These are phyloP conservation scores for Larix sibirica DNA, from an alignment of 83 land plant genomes.

Conservation along the genomic window DNA sequence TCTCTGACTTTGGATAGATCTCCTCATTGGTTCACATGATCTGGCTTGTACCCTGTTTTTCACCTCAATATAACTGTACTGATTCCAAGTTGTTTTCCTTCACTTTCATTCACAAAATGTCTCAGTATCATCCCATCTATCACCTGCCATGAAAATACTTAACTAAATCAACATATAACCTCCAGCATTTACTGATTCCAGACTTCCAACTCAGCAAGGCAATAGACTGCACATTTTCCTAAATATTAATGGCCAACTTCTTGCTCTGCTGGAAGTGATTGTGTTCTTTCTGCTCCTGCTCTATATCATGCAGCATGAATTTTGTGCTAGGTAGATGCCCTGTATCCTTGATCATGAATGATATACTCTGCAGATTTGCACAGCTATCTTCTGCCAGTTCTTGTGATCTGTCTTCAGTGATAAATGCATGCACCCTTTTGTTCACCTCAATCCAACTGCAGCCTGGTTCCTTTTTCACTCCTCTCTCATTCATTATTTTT, in stretches of 20 bases:
- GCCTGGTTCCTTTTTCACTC: constrained; percentile 62
- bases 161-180: not conserved
- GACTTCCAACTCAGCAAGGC: not conserved
- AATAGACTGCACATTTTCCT: not conserved
- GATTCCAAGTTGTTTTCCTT: not conserved
- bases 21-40: not conserved
- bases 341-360: not conserved
- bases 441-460: constrained; percentile 65
- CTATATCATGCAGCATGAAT: not conserved
- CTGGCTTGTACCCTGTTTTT: not conserved
- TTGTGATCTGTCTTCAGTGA: constrained; percentile 16
- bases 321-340: not conserved
- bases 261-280: not conserved
- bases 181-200: not conserved
- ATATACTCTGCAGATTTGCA: not conserved
- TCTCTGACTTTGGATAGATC: not conserved
- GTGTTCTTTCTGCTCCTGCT: not conserved
- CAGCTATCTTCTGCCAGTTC: not conserved
- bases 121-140: not conserved
- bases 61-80: not conserved
- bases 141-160: not conserved
- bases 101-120: not conserved
- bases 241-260: constrained; percentile 2
- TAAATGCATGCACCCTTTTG: constrained; percentile 64
- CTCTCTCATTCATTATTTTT: constrained; percentile 31